Evolutionary conservation across 2,329 filamentous ascomycete genomes (phyloP).

Genomic region (Nannizzia gypsea): DNA sequence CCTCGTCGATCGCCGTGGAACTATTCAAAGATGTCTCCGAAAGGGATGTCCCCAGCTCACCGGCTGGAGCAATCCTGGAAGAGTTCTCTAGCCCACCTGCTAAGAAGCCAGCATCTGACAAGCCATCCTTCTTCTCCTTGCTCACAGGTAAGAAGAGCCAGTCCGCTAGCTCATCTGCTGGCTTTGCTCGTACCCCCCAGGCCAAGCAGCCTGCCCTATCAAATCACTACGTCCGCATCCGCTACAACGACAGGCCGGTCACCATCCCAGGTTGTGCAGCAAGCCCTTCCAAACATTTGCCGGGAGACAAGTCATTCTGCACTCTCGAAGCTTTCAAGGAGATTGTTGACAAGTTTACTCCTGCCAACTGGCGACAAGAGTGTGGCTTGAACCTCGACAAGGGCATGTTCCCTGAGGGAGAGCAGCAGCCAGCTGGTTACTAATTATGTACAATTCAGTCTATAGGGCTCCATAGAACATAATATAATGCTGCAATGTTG

Average conservation of each 20-base stretch:
- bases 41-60: not conserved
- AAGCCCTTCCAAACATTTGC: constrained; percentile 63
- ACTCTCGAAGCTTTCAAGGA: constrained; percentile 85
- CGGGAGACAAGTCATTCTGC: constrained; percentile 80
- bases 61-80: constrained; percentile 17
- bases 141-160: constrained; percentile 15
- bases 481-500: no score
- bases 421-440: constrained; percentile 29
- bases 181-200: constrained; percentile 26
- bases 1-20: constrained; percentile 82
- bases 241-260: constrained; percentile 81
- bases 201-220: constrained; percentile 21
- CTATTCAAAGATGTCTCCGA: constrained; percentile 47
- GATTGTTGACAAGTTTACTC: constrained; percentile 83
- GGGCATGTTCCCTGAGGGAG: constrained; percentile 38
- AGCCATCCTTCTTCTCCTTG: constrained; percentile 23
- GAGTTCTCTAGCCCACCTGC: constrained; percentile 19
- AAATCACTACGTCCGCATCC: constrained; percentile 74
- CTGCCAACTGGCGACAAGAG: constrained; percentile 60
- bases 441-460: constrained; percentile 13
- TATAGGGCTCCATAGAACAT: no score
- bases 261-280: constrained; percentile 67
- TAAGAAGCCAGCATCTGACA: constrained; percentile 11
- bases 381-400: constrained; percentile 48
- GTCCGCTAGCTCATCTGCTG: constrained; percentile 17